These are phyloP conservation scores for Plantago major DNA, from an alignment of 257 asterid species.

Conservation along the genomic window DNA sequence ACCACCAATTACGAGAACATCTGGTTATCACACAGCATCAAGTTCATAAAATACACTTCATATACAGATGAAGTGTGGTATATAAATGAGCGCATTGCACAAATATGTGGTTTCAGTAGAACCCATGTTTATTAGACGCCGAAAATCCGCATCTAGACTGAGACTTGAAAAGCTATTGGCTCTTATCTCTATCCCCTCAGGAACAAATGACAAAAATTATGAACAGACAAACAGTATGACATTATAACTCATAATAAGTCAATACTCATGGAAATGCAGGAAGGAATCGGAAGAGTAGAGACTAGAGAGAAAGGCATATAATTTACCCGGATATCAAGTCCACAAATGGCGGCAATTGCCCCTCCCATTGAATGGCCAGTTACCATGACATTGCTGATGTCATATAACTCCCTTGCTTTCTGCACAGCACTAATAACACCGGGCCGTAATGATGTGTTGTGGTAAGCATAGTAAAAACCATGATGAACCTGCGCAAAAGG, in stretches of 20 bases:
- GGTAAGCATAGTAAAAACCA: conserved; percentile 88
- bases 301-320: conserved; percentile 17
- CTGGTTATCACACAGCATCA: not conserved
- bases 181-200: not conserved
- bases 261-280: not conserved
- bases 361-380: conserved; percentile 99
- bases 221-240: not conserved
- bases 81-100: not conserved
- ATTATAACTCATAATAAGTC: not conserved
- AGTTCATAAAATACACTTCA: no score
- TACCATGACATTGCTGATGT: conserved; percentile 55
- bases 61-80: not conserved
- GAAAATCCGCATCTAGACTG: conserved; percentile 1
- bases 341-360: conserved; percentile 94
- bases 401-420: conserved; percentile 52
- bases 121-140: not conserved
- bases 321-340: conserved; percentile 75
- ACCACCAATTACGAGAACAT: not conserved
- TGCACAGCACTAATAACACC: conserved; percentile 63
- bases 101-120: not conserved
- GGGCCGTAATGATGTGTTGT: conserved; percentile 78
- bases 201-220: not conserved
- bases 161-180: conserved; percentile 2
- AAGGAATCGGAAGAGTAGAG: not conserved
- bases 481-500: conserved; percentile 74